Evolutionary conservation across 1,139 yeast species (phyloP).

Genomic region (Pichia sp.): DNA sequence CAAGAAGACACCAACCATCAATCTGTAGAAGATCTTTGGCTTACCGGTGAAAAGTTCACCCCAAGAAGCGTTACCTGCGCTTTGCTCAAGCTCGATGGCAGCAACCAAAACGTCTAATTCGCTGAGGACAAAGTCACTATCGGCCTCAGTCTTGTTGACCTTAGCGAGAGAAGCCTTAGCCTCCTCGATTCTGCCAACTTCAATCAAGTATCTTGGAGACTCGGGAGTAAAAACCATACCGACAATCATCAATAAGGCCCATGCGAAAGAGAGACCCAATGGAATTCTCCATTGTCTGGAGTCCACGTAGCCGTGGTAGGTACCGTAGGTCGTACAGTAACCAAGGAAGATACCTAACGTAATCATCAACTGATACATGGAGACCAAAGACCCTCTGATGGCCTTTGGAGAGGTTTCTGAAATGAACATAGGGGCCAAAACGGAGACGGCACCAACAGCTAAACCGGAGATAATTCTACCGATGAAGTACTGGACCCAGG

Average conservation of each 20-base stretch:
- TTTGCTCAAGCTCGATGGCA: conserved; percentile 58
- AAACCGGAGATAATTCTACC: conserved; percentile 66
- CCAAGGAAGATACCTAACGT: conserved; percentile 63
- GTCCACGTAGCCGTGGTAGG: conserved; percentile 42
- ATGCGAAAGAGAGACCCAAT: conserved; percentile 50
- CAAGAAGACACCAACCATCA: conserved; percentile 58
- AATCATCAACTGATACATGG: conserved; percentile 62
- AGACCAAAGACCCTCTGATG: conserved; percentile 65
- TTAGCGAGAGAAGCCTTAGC: conserved; percentile 60
- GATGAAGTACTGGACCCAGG: conserved; percentile 54
- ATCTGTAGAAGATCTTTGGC: conserved; percentile 63
- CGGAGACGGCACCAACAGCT: conserved; percentile 63
- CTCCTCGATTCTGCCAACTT: conserved; percentile 48
- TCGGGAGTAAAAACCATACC: conserved; percentile 74
- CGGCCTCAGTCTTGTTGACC: conserved; percentile 58
- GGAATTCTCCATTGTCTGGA: conserved; percentile 65
- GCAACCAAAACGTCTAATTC: conserved; percentile 61
- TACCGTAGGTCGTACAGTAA: conserved; percentile 59
- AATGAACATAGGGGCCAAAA: conserved; percentile 60
- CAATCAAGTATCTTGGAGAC: conserved; percentile 69
- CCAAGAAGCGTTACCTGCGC: conserved; percentile 70
- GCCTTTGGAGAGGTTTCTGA: conserved; percentile 67
- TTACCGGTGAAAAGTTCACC: conserved; percentile 58
- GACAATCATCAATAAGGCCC: conserved; percentile 41
- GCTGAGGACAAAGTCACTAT: conserved; percentile 52